Evolutionary conservation across 2,329 filamentous ascomycete genomes (phyloP).

Genomic region (Diaporthe citrichinensis): DNA sequence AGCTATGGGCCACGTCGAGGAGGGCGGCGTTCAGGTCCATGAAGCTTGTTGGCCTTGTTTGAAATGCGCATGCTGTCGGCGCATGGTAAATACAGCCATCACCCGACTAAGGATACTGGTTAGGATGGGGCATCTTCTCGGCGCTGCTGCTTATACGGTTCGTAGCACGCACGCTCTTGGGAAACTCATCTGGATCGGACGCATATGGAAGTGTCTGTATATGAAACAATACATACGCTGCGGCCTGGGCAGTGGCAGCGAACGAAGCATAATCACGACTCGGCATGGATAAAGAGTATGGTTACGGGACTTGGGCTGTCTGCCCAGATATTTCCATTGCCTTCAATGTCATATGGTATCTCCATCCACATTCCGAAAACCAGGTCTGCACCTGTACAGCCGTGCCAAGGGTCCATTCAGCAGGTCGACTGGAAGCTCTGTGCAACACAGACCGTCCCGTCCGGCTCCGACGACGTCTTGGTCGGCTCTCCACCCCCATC

Average conservation of each 20-base stretch:
- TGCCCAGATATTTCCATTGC: neutral
- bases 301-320: neutral
- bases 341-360: neutral
- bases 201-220: neutral
- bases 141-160: neutral
- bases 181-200: neutral
- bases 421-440: constrained; percentile 11
- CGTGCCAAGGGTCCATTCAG: neutral
- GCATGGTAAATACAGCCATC: neutral
- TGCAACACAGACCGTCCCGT: constrained; percentile 10
- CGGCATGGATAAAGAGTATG: neutral
- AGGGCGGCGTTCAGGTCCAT: constrained; percentile 41
- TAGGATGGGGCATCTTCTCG: neutral
- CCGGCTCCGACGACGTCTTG: neutral
- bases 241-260: neutral
- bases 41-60: constrained; percentile 31
- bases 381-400: no score
- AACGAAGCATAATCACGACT: neutral
- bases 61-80: neutral
- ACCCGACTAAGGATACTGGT: neutral
- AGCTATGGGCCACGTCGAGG: constrained; percentile 44
- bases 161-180: neutral
- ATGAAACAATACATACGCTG: neutral
- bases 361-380: neutral
- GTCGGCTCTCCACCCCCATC: constrained; percentile 7